Percentiles rank a stretch among this genome's conserved stretches.
phyloP scores from a whole-genome alignment of 805 yeast genomes.

The Myxozyma kluyveri region DNA sequence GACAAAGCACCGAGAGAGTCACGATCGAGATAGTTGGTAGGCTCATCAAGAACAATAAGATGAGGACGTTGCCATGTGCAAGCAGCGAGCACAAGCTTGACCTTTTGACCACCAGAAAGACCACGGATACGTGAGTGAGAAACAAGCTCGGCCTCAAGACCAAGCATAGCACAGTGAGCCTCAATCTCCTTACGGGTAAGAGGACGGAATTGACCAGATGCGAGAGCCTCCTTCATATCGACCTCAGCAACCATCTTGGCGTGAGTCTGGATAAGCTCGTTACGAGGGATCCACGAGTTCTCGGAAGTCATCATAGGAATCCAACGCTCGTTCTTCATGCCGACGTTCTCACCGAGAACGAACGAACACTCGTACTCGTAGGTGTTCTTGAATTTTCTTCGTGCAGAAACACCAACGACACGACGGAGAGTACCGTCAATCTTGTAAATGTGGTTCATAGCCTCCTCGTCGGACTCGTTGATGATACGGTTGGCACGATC shows the following conservation, averaged over 20 bases:
- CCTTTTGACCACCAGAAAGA: constrained; percentile 99
- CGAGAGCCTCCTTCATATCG: constrained; percentile 99
- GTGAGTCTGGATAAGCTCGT: constrained; percentile 95
- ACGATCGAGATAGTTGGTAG: constrained; percentile 98
- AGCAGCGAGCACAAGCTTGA: constrained; percentile 98
- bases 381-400: constrained; percentile 99
- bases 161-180: constrained; percentile 97
- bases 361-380: constrained; percentile 99
- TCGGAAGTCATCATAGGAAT: constrained; percentile 99
- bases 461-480: constrained; percentile 93
- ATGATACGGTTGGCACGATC: constrained; percentile 99
- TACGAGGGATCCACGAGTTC: constrained; percentile 99
- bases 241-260: constrained; percentile 99
- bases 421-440: constrained; percentile 98
- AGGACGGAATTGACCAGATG: constrained; percentile 99
- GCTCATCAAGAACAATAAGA: constrained; percentile 98
- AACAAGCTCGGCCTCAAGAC: constrained; percentile 98
- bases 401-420: constrained; percentile 86
- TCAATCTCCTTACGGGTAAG: constrained; percentile 99
- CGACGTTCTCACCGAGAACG: constrained; percentile 96
- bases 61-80: constrained; percentile 99
- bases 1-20: constrained; percentile 99
- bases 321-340: constrained; percentile 99
- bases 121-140: constrained; percentile 99
- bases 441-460: constrained; percentile 99